These are phyloP conservation scores for Malus sieversii DNA, from an alignment of 306 rosid species.

Conservation along the genomic window DNA sequence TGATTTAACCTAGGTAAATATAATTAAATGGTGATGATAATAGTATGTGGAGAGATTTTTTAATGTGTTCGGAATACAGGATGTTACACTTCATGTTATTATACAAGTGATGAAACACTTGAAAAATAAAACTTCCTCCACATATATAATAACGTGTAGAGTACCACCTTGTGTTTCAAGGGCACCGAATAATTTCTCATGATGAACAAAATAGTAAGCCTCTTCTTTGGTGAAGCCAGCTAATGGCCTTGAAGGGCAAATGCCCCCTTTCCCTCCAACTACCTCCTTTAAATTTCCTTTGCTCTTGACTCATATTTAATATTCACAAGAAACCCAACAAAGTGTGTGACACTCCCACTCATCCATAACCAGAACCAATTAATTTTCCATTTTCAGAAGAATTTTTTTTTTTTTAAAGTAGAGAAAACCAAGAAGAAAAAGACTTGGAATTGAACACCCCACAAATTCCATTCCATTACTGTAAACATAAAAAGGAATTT, in stretches of 20 bases:
- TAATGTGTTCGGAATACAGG: fast-evolving
- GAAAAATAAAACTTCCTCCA: too few species aligned
- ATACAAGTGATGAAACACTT: too few species aligned
- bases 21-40: neutral
- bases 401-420: too few species aligned
- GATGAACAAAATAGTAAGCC: neutral
- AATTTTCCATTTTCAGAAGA: neutral
- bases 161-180: too few species aligned
- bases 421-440: neutral
- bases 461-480: slow-evolving; percentile 40
- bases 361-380: neutral
- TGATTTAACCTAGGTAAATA: neutral
- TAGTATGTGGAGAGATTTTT: neutral
- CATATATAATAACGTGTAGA: too few species aligned
- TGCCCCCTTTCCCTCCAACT: neutral
- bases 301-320: neutral
- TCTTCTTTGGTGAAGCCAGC: neutral
- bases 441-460: slow-evolving; percentile 16
- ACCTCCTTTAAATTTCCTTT: neutral
- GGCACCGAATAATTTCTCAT: too few species aligned
- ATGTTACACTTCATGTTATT: fast-evolving
- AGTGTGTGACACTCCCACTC: neutral
- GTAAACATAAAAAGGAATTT: slow-evolving; percentile 28
- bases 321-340: neutral
- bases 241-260: neutral